Evolutionary conservation across 352 stramenopile genomes (phyloP).

Genomic region (Pythium sp.): DNA sequence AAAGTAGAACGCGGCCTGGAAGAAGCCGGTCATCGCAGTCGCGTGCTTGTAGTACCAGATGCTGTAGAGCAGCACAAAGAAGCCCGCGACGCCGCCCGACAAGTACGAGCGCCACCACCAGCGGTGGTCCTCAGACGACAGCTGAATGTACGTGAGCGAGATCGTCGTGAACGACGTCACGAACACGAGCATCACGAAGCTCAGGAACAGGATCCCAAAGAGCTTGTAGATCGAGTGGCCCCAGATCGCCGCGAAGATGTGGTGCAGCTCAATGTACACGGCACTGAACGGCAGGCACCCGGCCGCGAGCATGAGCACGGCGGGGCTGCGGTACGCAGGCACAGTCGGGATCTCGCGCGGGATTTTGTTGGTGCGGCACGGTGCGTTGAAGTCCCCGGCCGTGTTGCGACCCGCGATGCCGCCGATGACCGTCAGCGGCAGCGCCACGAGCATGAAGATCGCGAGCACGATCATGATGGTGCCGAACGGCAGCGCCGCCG

Average conservation of each 20-base stretch:
- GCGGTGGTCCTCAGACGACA: conserved; percentile 94
- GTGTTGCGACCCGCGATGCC: conserved; percentile 94
- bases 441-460: conserved; percentile 90
- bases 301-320: conserved; percentile 90
- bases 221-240: conserved; percentile 98
- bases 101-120: conserved; percentile 98
- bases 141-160: conserved; percentile 97
- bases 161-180: conserved; percentile 98
- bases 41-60: conserved; percentile 95
- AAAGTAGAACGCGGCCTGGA: conserved; percentile 97
- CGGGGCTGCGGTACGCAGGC: conserved; percentile 84
- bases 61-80: conserved; percentile 96
- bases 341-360: conserved; percentile 91
- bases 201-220: conserved; percentile 96
- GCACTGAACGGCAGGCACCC: conserved; percentile 97
- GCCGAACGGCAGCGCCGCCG: conserved; percentile 93
- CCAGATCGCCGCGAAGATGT: conserved; percentile 98
- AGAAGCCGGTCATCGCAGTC: conserved; percentile 93
- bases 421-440: conserved; percentile 93
- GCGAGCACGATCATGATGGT: conserved; percentile 94
- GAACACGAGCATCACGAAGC: conserved; percentile 94
- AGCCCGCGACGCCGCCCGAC: conserved; percentile 92
- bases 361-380: conserved; percentile 96
- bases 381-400: conserved; percentile 87
- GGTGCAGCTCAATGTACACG: conserved; percentile 98